phyloP scores from a whole-genome alignment of 768 basidiomycete species.

The Cyathus striatus region DNA sequence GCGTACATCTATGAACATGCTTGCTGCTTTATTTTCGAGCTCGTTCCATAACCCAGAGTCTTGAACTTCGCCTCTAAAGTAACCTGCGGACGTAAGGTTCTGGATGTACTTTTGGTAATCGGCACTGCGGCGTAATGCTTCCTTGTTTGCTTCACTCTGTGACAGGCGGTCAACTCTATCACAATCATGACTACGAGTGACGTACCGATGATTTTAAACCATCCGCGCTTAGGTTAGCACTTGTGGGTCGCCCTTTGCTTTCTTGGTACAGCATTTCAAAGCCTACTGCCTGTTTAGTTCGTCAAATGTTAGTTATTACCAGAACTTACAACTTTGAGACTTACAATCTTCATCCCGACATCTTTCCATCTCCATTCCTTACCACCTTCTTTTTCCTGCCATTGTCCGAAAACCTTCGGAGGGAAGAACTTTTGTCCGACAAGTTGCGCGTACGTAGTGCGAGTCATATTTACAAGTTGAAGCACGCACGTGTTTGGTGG shows the following conservation, averaged over 20 bases:
- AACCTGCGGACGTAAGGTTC: constrained; percentile 58
- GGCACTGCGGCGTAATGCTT: constrained; percentile 58
- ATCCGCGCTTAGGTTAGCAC: constrained; percentile 27
- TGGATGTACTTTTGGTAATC: constrained; percentile 71
- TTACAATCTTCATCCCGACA: constrained; percentile 89
- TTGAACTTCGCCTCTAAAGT: constrained; percentile 74
- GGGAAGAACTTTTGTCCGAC: constrained; percentile 89
- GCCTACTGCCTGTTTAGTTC: constrained; percentile 79
- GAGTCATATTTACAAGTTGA: constrained; percentile 69
- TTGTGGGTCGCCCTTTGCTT: constrained; percentile 53
- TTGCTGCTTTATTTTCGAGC: constrained; percentile 67
- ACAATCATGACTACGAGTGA: constrained; percentile 1
- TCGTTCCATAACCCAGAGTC: constrained; percentile 74
- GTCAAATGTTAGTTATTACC: constrained; percentile 4
- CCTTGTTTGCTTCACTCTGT: constrained; percentile 62
- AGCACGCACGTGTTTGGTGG: constrained; percentile 65
- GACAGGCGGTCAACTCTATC: constrained; percentile 4
- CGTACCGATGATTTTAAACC: constrained; percentile 44
- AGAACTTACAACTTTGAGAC: constrained; percentile 11
- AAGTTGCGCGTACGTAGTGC: constrained; percentile 92
- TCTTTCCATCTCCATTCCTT: constrained; percentile 76
- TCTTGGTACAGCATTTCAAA: constrained; percentile 97
- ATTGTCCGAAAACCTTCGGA: constrained; percentile 82
- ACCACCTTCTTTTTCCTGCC: constrained; percentile 57
- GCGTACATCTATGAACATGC: constrained; percentile 57